Base-by-base conservation (phyloP, 2,329 filamentous ascomycete species). In the Trichoderma sp. region DNA sequence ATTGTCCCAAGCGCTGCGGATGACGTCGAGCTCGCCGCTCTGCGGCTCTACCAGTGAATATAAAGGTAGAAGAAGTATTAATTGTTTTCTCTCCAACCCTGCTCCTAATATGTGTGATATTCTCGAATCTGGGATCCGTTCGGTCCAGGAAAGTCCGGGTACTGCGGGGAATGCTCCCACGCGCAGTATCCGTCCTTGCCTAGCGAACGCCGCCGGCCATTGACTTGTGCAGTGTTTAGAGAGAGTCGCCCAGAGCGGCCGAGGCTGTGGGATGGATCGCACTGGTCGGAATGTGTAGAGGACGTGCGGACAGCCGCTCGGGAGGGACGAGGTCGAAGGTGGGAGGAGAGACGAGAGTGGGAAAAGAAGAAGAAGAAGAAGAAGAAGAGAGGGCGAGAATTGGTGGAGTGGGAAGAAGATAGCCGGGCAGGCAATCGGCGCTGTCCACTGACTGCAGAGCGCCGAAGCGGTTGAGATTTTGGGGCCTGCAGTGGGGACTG, bases 121-220 rank as follows among this genome's bases (percentile, higher is more conserved):
- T 45, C 66, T 56, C 50, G 66, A 59, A 33, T 76, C 65, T 78
- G 71, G 50, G 74, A 65, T 75, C 74, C 77, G 74, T 78, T 72
- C 76, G 77, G 75, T 76, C 73, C 78, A 78, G 80, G 79, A 67
- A 79, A 80, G 79, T 83, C 79, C 86, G 83, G 87, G 86, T 87
- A 87, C 87, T 89, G 88, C 88, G 88, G 88, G 88, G 87, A 88
- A 87, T 81, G 83, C 84, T 88, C 87, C 88, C 88, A 87, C 87
- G 86, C 88, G 88, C 87, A 88, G 88, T 87, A 87, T 88, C 87
- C 86, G 86, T 84, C 84, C 81, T 83, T 84, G 83, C 81, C 86
- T 90, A 91, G 83, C 87, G 86, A 84, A 87, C 87, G 85, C 87
- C 84, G 83, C 86, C 85, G 87, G 86, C 87, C 89, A 91, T 91